Evolutionary conservation across 176 grass and related monocot species (phyloP), one percentile per base, ranked within the genome.

Genomic region (Juncus effusus): DNA sequence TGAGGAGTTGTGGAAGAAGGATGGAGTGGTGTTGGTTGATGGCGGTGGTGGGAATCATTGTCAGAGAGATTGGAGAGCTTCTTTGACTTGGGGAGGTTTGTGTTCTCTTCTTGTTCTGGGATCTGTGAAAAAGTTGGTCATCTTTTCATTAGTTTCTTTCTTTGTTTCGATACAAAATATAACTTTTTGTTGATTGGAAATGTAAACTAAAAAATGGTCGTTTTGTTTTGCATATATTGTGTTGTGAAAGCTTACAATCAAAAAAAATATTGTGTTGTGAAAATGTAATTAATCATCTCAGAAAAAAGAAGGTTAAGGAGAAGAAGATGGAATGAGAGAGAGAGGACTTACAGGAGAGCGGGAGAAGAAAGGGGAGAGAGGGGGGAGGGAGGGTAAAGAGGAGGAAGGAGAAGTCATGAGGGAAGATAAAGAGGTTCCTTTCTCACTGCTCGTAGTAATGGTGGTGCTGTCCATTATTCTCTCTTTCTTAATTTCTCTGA

Each of bases 1-100:
- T 5, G 44, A 47, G 44, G 4, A 5, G 44, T 47, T 5, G 44
- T 47, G 37, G 35, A 9, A 9, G 36, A 64, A 40, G 67, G 49
- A 56, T 90, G 87, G 3, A 96, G 79, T 19, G 91, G 91, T 38
- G 91, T 90, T 2, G 78, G 72, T 6, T 74, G 60, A 75, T 88
- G 81, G 45, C 54, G 70, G 61, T 81, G 87, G 76, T 75, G 55
- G 55, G 57, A 36, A 19, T 54, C 74, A 44, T 71, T 40, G 67
- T 72, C 61, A 42, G 37, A 6, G 68, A 52, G 74, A 75, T 61
- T 72, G 53, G 62, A 74, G 53, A 19, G 72, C 42, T 11, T 36
- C 35, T 14, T 50, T 64, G 19, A 28, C 19, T 28, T 28, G 19
- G 19, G 19, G 9, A 38, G 10, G 0, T 53, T 13, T 40, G 56